Conservation (phyloP, 805 yeast species). For the Candida patagonica region DNA sequence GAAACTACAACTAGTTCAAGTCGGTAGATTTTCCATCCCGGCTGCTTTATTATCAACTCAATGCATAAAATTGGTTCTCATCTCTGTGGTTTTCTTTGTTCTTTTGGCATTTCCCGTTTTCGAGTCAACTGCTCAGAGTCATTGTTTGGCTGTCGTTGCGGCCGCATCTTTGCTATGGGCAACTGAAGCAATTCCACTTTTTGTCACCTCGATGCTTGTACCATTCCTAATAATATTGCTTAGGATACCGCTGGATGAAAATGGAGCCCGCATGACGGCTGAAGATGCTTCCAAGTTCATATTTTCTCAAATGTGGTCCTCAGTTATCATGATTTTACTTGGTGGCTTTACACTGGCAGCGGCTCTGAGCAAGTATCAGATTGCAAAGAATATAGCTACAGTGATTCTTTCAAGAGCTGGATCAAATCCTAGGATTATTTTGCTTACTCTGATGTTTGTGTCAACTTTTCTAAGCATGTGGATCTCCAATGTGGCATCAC, state of each 20-base stretch:
- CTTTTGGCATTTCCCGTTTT: constrained; percentile 35
- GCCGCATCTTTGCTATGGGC: constrained; percentile 91
- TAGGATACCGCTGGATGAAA: constrained; percentile 52
- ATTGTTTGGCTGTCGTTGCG: constrained; percentile 76
- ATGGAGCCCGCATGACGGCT: constrained; percentile 45
- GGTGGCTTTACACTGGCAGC: constrained; percentile 97
- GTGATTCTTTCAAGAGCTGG: constrained; percentile 76
- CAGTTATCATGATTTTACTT: constrained; percentile 77
- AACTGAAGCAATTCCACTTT: constrained; percentile 85
- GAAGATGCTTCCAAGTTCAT: constrained; percentile 69
- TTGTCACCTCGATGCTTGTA: constrained; percentile 75
- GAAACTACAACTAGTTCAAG: constrained; percentile 3
- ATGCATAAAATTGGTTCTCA: constrained; percentile 37
- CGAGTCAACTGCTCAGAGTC: constrained; percentile 54
- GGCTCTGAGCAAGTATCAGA: constrained; percentile 81
- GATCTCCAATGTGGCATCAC: constrained; percentile 97
- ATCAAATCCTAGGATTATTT: constrained; percentile 67
- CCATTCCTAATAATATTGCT: constrained; percentile 74
- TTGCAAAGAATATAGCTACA: constrained; percentile 80
- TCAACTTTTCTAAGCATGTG: constrained; percentile 86
- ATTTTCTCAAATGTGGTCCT: constrained; percentile 87
- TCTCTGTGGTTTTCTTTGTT: constrained; percentile 39
- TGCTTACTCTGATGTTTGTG: constrained; percentile 75
- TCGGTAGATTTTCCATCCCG: constrained; percentile 23
- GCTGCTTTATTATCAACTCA: constrained; percentile 31